These are phyloP conservation scores for Globisporangium cederbergense DNA, from an alignment of 352 stramenopile genomes.

Conservation along the genomic window DNA sequence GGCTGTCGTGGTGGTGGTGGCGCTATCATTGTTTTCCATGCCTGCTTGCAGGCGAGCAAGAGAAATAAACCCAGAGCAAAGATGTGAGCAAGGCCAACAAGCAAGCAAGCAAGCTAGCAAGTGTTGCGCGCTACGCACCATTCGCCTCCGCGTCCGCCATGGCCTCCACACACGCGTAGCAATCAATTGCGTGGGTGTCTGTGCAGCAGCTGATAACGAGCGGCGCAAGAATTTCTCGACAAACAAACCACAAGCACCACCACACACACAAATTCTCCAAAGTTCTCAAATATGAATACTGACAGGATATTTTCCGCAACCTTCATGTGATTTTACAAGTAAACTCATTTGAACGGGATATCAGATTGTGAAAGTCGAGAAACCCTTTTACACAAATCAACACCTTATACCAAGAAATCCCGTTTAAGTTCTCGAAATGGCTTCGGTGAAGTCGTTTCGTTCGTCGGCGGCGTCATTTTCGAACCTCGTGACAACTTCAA, in stretches of 20 bases:
- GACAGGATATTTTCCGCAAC: no score
- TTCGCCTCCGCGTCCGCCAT: constrained; percentile 2
- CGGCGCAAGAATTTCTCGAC: neutral
- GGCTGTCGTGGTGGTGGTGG: neutral
- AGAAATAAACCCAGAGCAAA: neutral
- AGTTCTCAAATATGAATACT: neutral
- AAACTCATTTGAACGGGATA: neutral
- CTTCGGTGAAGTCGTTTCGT: constrained; percentile 19
- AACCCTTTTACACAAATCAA: neutral
- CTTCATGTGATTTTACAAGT: neutral
- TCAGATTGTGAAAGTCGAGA: neutral
- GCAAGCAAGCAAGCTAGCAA: no score
- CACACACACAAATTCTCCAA: neutral
- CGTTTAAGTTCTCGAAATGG: neutral
- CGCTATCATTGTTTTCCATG: neutral
- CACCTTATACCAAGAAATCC: neutral
- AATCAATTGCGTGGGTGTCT: neutral
- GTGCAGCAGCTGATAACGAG: constrained; percentile 3
- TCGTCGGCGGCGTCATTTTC: constrained; percentile 59
- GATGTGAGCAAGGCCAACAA: neutral
- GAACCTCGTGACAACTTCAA: constrained; percentile 57
- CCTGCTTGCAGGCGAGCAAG: neutral
- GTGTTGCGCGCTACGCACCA: neutral
- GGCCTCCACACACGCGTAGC: neutral
- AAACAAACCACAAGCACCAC: neutral